Evolutionary conservation across 2,329 filamentous ascomycete genomes (phyloP).

Genomic region (Colletotrichum endophyticum): DNA sequence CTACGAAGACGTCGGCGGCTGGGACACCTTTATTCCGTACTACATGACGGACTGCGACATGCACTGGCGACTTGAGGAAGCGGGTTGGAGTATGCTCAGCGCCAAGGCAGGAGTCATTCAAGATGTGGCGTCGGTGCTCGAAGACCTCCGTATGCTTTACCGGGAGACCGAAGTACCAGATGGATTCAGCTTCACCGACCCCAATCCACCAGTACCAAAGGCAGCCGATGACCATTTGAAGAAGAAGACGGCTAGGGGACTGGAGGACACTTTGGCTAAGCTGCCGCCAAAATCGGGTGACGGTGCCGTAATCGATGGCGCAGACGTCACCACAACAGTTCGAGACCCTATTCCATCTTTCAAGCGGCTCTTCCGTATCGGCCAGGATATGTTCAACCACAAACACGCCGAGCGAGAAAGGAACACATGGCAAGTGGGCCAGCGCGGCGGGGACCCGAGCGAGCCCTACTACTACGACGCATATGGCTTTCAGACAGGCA

Average conservation of each 20-base stretch:
- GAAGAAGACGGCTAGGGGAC: neutral
- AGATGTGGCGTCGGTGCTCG: slow-evolving; percentile 49
- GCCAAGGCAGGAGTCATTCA: slow-evolving; percentile 45
- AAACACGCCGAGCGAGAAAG: slow-evolving; percentile 43
- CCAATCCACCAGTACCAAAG: slow-evolving; percentile 33
- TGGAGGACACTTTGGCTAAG: neutral
- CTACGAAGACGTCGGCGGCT: slow-evolving; percentile 55
- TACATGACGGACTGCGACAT: slow-evolving; percentile 64
- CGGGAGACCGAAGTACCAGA: slow-evolving; percentile 39
- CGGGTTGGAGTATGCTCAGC: slow-evolving; percentile 44
- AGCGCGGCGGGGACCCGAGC: slow-evolving; percentile 51
- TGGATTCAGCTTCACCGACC: slow-evolving; percentile 36
- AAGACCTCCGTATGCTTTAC: slow-evolving; percentile 51
- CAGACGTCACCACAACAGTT: neutral
- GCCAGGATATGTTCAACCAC: slow-evolving; percentile 43
- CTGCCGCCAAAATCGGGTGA: neutral
- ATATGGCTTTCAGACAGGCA: slow-evolving; percentile 45
- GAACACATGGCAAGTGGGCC: slow-evolving; percentile 58
- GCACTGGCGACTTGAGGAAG: slow-evolving; percentile 52
- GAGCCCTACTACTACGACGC: slow-evolving; percentile 58
- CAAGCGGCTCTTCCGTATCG: slow-evolving; percentile 22
- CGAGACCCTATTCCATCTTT: slow-evolving; percentile 7
- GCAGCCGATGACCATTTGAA: neutral
- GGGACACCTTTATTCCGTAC: slow-evolving; percentile 63
- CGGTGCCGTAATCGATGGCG: neutral